Conservation (phyloP, 2,329 filamentous ascomycete species). For the Pseudogymnoascus sp. region DNA sequence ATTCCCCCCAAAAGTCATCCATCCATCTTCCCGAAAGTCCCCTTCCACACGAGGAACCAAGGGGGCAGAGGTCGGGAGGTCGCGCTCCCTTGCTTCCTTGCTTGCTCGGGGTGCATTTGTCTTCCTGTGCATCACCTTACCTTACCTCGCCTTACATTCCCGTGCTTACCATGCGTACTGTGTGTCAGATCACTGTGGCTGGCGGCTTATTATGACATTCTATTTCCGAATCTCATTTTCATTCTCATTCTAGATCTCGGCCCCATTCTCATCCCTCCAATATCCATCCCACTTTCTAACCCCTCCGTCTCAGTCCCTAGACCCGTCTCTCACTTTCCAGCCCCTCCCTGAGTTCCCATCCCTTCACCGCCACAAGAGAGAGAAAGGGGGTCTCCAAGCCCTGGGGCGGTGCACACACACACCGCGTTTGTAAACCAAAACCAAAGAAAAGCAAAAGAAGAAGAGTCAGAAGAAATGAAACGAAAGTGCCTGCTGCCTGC, state of each 20-base stretch:
- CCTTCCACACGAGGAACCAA: neutral
- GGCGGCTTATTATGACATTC: neutral
- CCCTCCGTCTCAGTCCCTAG: too few relatives aligned
- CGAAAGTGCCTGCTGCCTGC: neutral
- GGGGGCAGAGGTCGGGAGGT: neutral
- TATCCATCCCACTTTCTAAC: too few relatives aligned
- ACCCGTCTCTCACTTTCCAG: neutral
- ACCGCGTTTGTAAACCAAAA: neutral
- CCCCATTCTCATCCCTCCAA: neutral
- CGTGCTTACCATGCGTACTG: neutral
- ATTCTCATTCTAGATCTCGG: neutral
- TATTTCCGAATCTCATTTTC: neutral
- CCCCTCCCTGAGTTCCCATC: neutral
- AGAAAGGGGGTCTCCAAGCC: neutral
- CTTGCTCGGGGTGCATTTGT: neutral
- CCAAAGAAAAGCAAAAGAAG: neutral
- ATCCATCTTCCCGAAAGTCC: neutral
- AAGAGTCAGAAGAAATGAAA: neutral
- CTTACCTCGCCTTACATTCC: neutral
- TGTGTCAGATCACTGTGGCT: neutral
- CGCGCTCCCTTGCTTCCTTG: neutral
- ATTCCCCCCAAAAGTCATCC: neutral
- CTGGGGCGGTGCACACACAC: neutral
- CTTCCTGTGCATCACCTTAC: neutral
- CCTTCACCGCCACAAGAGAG: neutral